These are phyloP conservation scores for Corylus avellana DNA, from an alignment of 306 rosid species.

Conservation along the genomic window DNA sequence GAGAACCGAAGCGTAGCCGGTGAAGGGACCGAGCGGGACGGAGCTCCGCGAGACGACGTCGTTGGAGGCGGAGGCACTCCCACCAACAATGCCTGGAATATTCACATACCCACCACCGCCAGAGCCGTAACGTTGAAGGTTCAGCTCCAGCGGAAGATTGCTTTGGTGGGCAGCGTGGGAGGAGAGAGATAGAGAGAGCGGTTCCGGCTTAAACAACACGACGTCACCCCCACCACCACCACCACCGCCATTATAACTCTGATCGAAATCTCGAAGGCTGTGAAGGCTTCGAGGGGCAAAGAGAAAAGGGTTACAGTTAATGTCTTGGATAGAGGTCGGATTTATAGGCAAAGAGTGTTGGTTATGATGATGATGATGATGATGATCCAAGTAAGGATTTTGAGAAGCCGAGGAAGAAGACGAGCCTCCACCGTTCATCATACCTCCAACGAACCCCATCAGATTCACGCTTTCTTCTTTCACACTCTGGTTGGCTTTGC, in stretches of 20 bases:
- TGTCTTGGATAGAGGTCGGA: constrained; percentile 38
- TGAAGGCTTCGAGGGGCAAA: constrained; percentile 31
- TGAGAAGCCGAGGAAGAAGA: constrained; percentile 43
- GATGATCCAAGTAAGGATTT: constrained; percentile 49
- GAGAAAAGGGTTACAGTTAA: constrained; percentile 44
- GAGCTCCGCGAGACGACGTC: constrained; percentile 36
- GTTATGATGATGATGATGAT: constrained; percentile 54
- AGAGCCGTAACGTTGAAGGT: constrained; percentile 54
- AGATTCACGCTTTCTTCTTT: constrained; percentile 46
- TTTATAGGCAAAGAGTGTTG: constrained; percentile 39
- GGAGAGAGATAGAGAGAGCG: constrained; percentile 75
- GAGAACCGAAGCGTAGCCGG: constrained; percentile 67
- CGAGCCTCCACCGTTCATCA: constrained; percentile 29
- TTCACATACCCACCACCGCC: constrained; percentile 27
- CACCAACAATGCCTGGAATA: constrained; percentile 33
- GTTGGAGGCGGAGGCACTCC: constrained; percentile 27
- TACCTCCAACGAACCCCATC: constrained; percentile 48
- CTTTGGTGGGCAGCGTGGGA: constrained; percentile 32
- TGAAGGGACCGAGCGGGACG: constrained; percentile 63
- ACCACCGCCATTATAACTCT: constrained; percentile 18
- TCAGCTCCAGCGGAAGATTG: constrained; percentile 40
- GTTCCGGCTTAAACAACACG: constrained; percentile 63
- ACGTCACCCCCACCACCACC: constrained; percentile 21
- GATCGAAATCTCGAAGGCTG: constrained; percentile 40
- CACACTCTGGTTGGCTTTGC: constrained; percentile 9